phyloP scores from a whole-genome alignment of 2,329 filamentous ascomycete species.

The Piedraia hortae region DNA sequence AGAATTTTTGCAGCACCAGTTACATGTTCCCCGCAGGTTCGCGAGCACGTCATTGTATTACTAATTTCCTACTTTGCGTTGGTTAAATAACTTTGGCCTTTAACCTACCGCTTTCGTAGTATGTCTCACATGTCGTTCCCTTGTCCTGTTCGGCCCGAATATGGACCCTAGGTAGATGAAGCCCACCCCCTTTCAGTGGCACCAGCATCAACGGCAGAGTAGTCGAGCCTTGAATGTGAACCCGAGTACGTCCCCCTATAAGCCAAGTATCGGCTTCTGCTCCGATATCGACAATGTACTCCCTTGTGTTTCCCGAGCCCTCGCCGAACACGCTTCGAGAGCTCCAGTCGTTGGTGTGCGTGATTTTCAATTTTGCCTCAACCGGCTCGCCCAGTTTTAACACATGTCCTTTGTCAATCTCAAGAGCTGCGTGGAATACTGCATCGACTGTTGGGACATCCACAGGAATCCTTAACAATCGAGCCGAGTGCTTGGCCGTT shows the following conservation, averaged over 20 bases:
- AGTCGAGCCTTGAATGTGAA: constrained; percentile 35
- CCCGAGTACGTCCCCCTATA: constrained; percentile 53
- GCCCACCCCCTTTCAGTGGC: constrained; percentile 47
- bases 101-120: constrained; percentile 53
- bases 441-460: constrained; percentile 64
- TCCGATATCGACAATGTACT: constrained; percentile 45
- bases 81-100: constrained; percentile 38
- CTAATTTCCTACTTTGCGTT: too few relatives aligned
- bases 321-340: constrained; percentile 20
- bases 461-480: constrained; percentile 55
- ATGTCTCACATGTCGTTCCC: constrained; percentile 35
- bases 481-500: not conserved
- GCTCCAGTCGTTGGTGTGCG: constrained; percentile 28
- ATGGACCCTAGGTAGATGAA: constrained; percentile 56
- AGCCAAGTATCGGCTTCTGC: constrained; percentile 56
- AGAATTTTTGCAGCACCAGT: too few relatives aligned
- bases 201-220: constrained; percentile 47
- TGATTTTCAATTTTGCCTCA: constrained; percentile 30
- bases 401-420: constrained; percentile 12
- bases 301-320: constrained; percentile 2
- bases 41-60: too few relatives aligned
- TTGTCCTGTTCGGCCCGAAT: constrained; percentile 30
- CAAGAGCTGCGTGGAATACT: constrained; percentile 38
- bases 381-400: constrained; percentile 37
- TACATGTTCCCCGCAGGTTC: too few relatives aligned